Evolutionary conservation across 139 green algal genomes (phyloP), one percentile per base, ranked within the genome.

Genomic region (Astrephomene gubernaculifera): DNA sequence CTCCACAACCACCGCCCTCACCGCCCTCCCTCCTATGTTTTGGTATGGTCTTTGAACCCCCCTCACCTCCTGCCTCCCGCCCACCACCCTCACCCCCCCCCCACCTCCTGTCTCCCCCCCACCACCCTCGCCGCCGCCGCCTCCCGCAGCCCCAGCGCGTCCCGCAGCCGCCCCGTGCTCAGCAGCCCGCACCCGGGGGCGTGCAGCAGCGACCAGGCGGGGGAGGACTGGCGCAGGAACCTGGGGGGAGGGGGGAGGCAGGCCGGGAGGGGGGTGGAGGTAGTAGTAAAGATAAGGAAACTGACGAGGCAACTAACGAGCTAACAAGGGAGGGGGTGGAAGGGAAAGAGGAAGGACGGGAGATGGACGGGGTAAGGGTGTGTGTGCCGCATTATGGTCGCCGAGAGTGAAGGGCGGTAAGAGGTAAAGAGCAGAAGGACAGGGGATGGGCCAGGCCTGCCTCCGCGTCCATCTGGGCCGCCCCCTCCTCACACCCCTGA

Each of bases 101-200:
- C 25, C 45, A 86, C 79, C 35, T 86, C 65, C 7, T 78, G 69
- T 2, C 35, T 25, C 8, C 65, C 65, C 12, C 79, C 79, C 49
- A 86, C 45, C 45, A 79, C 45, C 27, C 65, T 29, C 8, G 65
- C 45, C 65, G 79, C 79, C 25, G 29, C 22, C 65, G 65, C 22
- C 79, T 86, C 79, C 49, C 65, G 12, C 35, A 86, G 64, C 36
- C 79, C 79, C 12, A 86, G 79, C 45, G 79, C 79, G 65, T 86
- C 79, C 65, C 54, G 53, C 19, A 78, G 79, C 27, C 57, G n/a
- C 21, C 79, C 79, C 4, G 65, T 86, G 31, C 35, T 86, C 17
- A 86, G 79, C 44, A 86, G 33, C 8, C 79, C 79, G 14, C n/a
- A n/a, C n/a, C n/a, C n/a, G n/a, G n/a, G n/a, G n/a, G 45, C 21